Conservation (phyloP, 2,329 filamentous ascomycete genomes). For the Calonectria leucothoes region DNA sequence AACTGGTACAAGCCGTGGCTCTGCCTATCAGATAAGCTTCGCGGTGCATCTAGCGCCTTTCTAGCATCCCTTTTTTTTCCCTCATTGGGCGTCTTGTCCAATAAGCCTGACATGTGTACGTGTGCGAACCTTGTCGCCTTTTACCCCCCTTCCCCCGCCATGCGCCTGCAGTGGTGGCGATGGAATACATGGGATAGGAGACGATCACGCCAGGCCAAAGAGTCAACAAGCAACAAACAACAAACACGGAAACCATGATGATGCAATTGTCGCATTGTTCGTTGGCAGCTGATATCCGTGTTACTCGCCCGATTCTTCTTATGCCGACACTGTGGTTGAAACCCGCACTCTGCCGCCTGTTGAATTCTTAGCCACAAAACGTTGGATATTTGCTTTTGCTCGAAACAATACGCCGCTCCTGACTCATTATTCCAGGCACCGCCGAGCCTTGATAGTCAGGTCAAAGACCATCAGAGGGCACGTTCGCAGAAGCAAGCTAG, state of each 20-base stretch:
- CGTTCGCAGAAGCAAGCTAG: neutral
- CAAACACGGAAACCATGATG: neutral
- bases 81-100: neutral
- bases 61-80: neutral
- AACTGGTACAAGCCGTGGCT: neutral
- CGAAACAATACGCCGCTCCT: neutral
- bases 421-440: slow-evolving; percentile 1
- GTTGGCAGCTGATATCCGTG: neutral
- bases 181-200: neutral
- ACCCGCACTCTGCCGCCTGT: neutral
- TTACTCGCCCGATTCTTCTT: neutral
- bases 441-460: neutral
- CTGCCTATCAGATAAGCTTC: neutral
- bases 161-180: neutral
- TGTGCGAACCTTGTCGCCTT: neutral
- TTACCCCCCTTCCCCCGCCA: neutral
- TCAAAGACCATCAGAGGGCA: neutral
- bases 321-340: neutral
- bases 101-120: neutral
- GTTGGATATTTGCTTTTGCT: neutral
- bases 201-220: neutral
- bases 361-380: neutral
- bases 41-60: slow-evolving; percentile 1
- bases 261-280: too few relatives aligned
- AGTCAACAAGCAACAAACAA: too few relatives aligned